Evolutionary conservation across 148 eudicot species (phyloP).

Genomic region (Heliamphora exappendiculata): DNA sequence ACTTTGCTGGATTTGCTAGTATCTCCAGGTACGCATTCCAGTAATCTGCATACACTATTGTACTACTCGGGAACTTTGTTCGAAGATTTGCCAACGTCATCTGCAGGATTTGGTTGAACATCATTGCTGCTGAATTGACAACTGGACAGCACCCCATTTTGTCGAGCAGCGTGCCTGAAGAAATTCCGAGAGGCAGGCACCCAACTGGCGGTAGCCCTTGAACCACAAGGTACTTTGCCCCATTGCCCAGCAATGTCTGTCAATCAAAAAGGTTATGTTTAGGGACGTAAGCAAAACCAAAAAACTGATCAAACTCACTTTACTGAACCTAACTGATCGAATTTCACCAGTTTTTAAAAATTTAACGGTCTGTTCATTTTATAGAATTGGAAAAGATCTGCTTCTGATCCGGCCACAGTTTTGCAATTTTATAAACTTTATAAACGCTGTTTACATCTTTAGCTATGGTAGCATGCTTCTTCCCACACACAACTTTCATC

Average conservation of each 20-base stretch:
- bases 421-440: no score
- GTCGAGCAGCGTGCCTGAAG: conserved; percentile 7
- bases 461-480: background rate
- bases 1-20: conserved; percentile 10
- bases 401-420: no score
- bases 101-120: conserved; percentile 29
- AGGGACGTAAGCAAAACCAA: no score
- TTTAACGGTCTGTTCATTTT: no score
- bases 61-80: background rate
- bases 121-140: conserved; percentile 13
- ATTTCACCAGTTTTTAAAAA: no score
- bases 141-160: conserved; percentile 13
- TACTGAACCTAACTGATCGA: no score
- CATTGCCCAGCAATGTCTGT: conserved; percentile 19
- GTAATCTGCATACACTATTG: conserved; percentile 27
- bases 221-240: conserved; percentile 29
- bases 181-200: conserved; percentile 21
- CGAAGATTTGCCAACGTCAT: background rate
- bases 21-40: conserved; percentile 20
- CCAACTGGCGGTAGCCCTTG: conserved; percentile 38
- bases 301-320: no score
- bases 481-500: no score
- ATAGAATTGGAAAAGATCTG: no score
- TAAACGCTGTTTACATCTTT: no score
- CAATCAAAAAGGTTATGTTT: background rate